A percentile compares a stretch with the other conserved stretches of the same genome.
phyloP scores from a whole-genome alignment of 1,139 yeast species.

The Schwanniomyces etchellsii region DNA sequence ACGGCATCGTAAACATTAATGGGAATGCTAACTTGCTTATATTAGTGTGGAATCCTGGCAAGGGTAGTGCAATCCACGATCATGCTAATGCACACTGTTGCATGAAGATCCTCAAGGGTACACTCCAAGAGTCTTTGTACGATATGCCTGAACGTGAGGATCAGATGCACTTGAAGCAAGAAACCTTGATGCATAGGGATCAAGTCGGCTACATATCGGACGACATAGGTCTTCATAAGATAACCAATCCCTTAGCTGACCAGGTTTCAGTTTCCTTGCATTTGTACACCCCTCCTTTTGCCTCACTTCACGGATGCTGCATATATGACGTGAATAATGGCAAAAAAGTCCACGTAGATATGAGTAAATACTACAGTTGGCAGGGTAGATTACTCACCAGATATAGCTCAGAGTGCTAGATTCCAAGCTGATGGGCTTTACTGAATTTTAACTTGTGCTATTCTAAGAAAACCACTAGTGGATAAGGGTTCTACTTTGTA shows the following conservation, averaged over 20 bases:
- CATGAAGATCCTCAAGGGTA: slow-evolving; percentile 61
- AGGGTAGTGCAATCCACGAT: slow-evolving; percentile 64
- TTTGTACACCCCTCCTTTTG: slow-evolving; percentile 76
- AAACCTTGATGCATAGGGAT: slow-evolving; percentile 33
- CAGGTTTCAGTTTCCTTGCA: slow-evolving; percentile 64
- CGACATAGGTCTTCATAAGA: slow-evolving; percentile 60
- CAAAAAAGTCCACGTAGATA: slow-evolving; percentile 49
- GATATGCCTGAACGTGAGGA: slow-evolving; percentile 40
- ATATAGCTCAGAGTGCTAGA: slow-evolving; percentile 28
- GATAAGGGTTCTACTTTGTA: too few relatives aligned
- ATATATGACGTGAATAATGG: slow-evolving; percentile 54
- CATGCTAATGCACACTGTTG: slow-evolving; percentile 74
- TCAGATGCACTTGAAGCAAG: slow-evolving; percentile 21
- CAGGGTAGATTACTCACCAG: slow-evolving; percentile 41
- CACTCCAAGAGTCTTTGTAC: slow-evolving; percentile 53
- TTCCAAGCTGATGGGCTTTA: too few relatives aligned
- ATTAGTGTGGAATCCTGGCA: slow-evolving; percentile 70
- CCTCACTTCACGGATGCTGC: slow-evolving; percentile 61
- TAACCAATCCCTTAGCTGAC: slow-evolving; percentile 43
- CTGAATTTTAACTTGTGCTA: too few relatives aligned
- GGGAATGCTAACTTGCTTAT: slow-evolving; percentile 64
- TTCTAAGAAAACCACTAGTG: too few relatives aligned
- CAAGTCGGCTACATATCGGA: slow-evolving; percentile 67
- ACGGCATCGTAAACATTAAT: slow-evolving; percentile 64
- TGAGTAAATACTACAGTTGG: slow-evolving; percentile 61